Evolutionary conservation across 257 asterid genomes (phyloP).

Genomic region (Thymus quinquecostatus): DNA sequence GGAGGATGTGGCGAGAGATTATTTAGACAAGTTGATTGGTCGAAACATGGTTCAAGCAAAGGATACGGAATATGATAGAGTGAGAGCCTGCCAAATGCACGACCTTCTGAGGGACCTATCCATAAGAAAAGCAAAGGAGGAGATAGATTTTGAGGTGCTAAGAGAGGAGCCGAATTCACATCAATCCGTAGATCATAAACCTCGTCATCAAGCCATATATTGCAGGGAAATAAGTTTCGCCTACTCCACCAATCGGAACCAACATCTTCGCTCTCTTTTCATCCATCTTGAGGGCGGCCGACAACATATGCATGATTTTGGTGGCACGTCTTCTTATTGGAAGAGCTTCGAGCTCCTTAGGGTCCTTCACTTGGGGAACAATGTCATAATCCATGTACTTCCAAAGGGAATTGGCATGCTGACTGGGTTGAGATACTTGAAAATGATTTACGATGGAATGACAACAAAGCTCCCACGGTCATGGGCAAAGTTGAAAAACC

Average conservation of each 20-base stretch:
- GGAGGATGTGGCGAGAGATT: background rate
- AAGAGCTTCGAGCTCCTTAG: background rate
- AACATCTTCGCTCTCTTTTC: background rate
- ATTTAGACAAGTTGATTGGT: conserved; percentile 32
- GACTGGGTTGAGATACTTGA: background rate
- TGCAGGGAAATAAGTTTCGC: background rate
- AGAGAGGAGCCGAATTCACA: background rate
- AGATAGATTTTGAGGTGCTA: conserved; percentile 20
- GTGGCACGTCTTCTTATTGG: background rate
- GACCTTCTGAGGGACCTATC: conserved; percentile 35
- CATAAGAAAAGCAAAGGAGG: conserved; percentile 32
- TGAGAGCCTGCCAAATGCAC: conserved; percentile 12
- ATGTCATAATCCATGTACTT: background rate
- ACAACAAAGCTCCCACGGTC: background rate
- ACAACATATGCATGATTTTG: too few species aligned
- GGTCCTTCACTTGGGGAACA: background rate
- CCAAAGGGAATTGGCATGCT: background rate
- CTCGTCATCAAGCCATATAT: conserved; percentile 19
- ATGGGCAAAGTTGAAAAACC: background rate
- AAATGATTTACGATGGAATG: background rate
- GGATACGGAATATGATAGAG: background rate
- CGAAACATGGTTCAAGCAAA: conserved; percentile 33
- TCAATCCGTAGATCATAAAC: background rate
- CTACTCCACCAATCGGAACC: background rate
- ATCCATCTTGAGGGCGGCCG: too few species aligned